phyloP scores from a whole-genome alignment of 2,329 filamentous ascomycete species.

The Truncatella angustata region DNA sequence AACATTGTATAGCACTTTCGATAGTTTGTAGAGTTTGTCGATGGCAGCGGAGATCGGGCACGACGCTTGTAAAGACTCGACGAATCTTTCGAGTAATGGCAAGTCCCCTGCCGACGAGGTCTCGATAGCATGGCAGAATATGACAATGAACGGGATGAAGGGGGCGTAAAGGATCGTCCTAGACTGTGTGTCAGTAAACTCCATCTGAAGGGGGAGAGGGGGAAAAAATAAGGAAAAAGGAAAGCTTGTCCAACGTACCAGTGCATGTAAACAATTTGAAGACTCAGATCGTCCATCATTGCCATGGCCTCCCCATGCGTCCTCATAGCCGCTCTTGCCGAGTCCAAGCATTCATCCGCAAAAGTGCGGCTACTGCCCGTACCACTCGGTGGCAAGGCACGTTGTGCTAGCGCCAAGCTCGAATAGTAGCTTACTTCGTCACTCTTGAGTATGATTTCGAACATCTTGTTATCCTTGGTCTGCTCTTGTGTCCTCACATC shows the following conservation, averaged over 20 bases:
- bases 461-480: conserved; percentile 25
- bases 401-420: conserved; percentile 40
- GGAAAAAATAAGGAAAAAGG: too few relatives aligned
- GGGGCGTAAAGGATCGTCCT: conserved; percentile 49
- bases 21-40: conserved; percentile 54
- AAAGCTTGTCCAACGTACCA: too few relatives aligned
- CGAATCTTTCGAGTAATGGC: conserved; percentile 47
- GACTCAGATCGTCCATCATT: conserved; percentile 33
- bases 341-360: conserved; percentile 39
- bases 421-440: conserved; percentile 42
- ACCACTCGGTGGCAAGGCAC: conserved; percentile 34
- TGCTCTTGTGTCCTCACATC: conserved; percentile 17
- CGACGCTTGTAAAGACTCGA: conserved; percentile 48
- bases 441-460: conserved; percentile 34
- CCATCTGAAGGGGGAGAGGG: conserved; percentile 14
- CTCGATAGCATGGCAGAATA: conserved; percentile 50
- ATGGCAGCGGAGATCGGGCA: conserved; percentile 46
- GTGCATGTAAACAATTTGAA: conserved; percentile 41
- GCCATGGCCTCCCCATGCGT: conserved; percentile 40
- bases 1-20: conserved; percentile 56
- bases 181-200: conserved; percentile 7
- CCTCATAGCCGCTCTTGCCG: conserved; percentile 38
- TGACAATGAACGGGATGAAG: conserved; percentile 52
- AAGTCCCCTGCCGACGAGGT: conserved; percentile 40
- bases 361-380: conserved; percentile 29